Evolutionary conservation across 169 alveolate genomes (phyloP).

Genomic region (Plasmodium malariae): DNA sequence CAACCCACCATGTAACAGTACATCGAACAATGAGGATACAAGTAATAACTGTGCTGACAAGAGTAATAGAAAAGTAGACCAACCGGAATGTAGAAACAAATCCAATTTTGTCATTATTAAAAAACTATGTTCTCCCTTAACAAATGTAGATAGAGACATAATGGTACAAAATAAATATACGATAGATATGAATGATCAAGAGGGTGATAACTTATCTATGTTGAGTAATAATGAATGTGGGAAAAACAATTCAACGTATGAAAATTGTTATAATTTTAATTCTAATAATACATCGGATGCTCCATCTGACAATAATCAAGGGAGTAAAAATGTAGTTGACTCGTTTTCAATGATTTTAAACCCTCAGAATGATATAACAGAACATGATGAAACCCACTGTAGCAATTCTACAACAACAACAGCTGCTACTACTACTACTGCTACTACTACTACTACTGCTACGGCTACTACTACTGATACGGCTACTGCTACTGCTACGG

Average conservation of each 20-base stretch:
- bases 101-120: too few species aligned
- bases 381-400: background rate
- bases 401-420: background rate
- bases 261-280: background rate
- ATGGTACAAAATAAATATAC: too few species aligned
- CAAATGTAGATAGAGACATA: background rate
- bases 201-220: background rate
- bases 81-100: too few species aligned
- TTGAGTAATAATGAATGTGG: background rate
- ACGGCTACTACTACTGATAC: too few species aligned
- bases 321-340: background rate
- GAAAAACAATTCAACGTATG: background rate
- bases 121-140: too few species aligned
- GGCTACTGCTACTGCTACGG: too few species aligned
- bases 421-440: background rate
- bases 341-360: background rate
- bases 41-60: too few species aligned
- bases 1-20: too few species aligned
- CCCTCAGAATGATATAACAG: background rate
- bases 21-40: too few species aligned
- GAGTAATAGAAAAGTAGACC: too few species aligned
- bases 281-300: background rate
- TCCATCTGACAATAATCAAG: background rate
- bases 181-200: background rate
- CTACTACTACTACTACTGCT: too few species aligned